A percentile compares a stretch with the other conserved stretches of the same genome.
phyloP scores from a whole-genome alignment of 176 grass and related monocot species.

The Chloris gayana region DNA sequence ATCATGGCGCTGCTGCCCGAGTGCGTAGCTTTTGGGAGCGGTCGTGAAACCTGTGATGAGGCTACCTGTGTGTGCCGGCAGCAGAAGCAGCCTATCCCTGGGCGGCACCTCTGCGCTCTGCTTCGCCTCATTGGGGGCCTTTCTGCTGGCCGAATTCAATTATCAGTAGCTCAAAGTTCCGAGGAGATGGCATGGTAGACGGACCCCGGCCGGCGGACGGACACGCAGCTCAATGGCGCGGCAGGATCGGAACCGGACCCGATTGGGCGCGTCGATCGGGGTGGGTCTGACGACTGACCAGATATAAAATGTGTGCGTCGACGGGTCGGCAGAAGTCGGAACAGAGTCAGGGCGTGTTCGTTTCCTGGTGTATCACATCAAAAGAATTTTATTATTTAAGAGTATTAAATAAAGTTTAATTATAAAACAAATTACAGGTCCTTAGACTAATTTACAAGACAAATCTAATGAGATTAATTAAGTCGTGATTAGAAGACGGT shows the following conservation, averaged over 20 bases:
- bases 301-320: neutral
- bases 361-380: too few relatives aligned
- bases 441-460: too few relatives aligned
- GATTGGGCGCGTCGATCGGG: neutral
- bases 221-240: constrained; percentile 36
- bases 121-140: neutral
- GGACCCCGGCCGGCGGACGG: neutral
- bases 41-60: too few relatives aligned
- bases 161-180: constrained; percentile 44
- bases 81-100: neutral
- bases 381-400: too few relatives aligned
- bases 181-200: neutral
- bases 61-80: too few relatives aligned
- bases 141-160: constrained; percentile 36
- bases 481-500: too few relatives aligned
- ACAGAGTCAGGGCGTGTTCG: too few relatives aligned
- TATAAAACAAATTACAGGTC: too few relatives aligned
- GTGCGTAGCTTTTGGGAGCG: neutral
- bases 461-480: too few relatives aligned
- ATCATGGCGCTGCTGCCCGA: neutral
- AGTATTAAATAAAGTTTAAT: too few relatives aligned
- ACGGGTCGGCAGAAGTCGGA: too few relatives aligned
- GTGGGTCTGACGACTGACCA: neutral
- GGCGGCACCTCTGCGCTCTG: neutral
- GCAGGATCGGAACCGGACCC: neutral